Evolutionary conservation across 1,284 basidiomycete species (phyloP), one percentile per base, ranked within the genome.

Genomic region (Inonotus obliquus): DNA sequence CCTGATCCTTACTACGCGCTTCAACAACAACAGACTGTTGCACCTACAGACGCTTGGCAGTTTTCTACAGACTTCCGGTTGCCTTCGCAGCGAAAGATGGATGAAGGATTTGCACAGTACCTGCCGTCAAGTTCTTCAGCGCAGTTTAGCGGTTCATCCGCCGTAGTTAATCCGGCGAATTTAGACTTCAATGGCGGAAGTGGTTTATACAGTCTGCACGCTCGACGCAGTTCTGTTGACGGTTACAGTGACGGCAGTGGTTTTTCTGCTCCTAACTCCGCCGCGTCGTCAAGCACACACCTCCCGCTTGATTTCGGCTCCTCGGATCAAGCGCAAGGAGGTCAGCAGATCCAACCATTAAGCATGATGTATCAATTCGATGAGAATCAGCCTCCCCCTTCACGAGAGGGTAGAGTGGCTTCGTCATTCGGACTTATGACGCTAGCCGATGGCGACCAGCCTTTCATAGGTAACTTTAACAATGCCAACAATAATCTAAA

Each of bases 21-120:
- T 49, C 48, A 54, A n/a, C 27, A 38, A 45, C 37, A 55, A 25
- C 55, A 29, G 23, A n/a, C 47, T 35, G 41, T 41, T 27, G 56
- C 21, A 6, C 48, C 57, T 1, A 32, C 21, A 23, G 54, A 57
- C 29, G 38, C 45, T 39, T 61, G 54, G 54, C 54, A 56, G 44
- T 14, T 61, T 19, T 39, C 60, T 25, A 39, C 45, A 38, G 60
- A 61, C 14, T 57, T 54, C 39, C 27, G 44, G 45, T 4, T 61
- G 32, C 23, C 56, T 4, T 41, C 53, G 35, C 38, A 57, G 37
- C 29, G 62, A 29, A 55, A 60, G 37, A 60, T 63, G 44, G 54
- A 60, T 23, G 62, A 63, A 23, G 39, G 58, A 5, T 63, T 60
- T 38, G 58, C 62, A n/a, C 62, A 63, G 45, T 63, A 63, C 25